Evolutionary conservation across 2,329 filamentous ascomycete genomes (phyloP).

Genomic region (Aspergillus ruber): DNA sequence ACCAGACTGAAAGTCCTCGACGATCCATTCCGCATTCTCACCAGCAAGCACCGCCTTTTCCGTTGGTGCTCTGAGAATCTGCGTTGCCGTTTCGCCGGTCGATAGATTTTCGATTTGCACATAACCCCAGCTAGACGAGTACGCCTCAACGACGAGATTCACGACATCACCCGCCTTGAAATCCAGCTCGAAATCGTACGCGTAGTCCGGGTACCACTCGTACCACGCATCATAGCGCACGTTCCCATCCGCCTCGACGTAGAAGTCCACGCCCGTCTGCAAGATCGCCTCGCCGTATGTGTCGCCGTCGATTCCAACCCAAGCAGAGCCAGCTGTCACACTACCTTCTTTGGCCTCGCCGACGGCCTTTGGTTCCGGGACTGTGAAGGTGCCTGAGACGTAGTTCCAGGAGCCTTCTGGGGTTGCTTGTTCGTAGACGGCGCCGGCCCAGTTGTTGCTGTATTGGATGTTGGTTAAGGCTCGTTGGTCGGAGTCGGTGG

Average conservation of each 20-base stretch:
- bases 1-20: slow-evolving; percentile 39
- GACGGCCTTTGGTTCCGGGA: slow-evolving; percentile 45
- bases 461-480: slow-evolving; percentile 41
- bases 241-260: slow-evolving; percentile 32
- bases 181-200: slow-evolving; percentile 47
- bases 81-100: slow-evolving; percentile 47
- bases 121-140: slow-evolving; percentile 37
- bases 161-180: slow-evolving; percentile 44
- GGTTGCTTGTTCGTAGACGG: slow-evolving; percentile 43
- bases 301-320: slow-evolving; percentile 59
- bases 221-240: slow-evolving; percentile 53
- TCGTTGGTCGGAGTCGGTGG: slow-evolving; percentile 4
- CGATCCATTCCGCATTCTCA: slow-evolving; percentile 57
- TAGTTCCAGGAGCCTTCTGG: slow-evolving; percentile 43
- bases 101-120: slow-evolving; percentile 48
- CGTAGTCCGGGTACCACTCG: slow-evolving; percentile 55
- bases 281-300: slow-evolving; percentile 50
- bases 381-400: slow-evolving; percentile 42
- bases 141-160: slow-evolving; percentile 31
- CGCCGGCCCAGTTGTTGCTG: slow-evolving; percentile 55
- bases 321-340: slow-evolving; percentile 47
- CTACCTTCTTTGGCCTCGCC: slow-evolving; percentile 24
- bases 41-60: slow-evolving; percentile 42
- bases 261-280: slow-evolving; percentile 54
- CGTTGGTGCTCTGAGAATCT: slow-evolving; percentile 44